A percentile compares a stretch with the other conserved stretches of the same genome.
phyloP scores from a whole-genome alignment of 1,284 basidiomycete species.

The Rhodotorula sp. region DNA sequence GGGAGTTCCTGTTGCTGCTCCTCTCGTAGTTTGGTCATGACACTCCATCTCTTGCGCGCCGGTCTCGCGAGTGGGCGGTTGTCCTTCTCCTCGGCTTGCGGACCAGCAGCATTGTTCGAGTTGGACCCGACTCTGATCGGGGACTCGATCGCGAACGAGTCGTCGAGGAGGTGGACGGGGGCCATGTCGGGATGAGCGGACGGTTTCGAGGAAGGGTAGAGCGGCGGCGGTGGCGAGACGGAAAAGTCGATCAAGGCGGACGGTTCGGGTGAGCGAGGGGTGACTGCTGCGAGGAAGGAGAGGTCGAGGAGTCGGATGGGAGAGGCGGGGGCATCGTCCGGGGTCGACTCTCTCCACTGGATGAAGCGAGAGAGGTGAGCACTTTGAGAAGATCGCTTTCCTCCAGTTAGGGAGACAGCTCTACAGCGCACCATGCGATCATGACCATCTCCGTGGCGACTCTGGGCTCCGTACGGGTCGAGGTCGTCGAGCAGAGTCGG shows the following conservation, averaged over 20 bases:
- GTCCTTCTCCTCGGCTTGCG: conserved; percentile 1
- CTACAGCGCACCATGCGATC: not conserved
- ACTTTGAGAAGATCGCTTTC: not conserved
- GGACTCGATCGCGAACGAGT: conserved; percentile 15
- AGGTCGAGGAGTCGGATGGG: not conserved
- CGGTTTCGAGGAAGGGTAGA: not conserved
- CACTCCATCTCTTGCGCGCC: conserved; percentile 17
- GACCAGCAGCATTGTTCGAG: no score
- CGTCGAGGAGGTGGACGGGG: conserved; percentile 21
- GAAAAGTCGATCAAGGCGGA: not conserved
- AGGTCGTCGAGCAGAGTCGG: conserved; percentile 1
- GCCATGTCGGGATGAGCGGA: not conserved
- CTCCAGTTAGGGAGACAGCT: fast-evolving
- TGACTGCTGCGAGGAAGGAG: not conserved
- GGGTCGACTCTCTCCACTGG: not conserved
- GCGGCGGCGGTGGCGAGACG: not conserved
- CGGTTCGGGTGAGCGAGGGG: not conserved
- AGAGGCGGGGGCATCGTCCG: no score
- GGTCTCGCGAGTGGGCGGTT: not conserved
- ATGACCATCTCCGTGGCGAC: fast-evolving
- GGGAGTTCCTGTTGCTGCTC: not conserved
- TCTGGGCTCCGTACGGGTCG: not conserved
- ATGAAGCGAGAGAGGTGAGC: not conserved
- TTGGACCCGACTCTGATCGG: no score
- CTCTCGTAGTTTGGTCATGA: conserved; percentile 5